Evolutionary conservation across 2,329 filamentous ascomycete genomes (phyloP), one percentile per base, ranked within the genome.

Genomic region (Emericellopsis atlantica): DNA sequence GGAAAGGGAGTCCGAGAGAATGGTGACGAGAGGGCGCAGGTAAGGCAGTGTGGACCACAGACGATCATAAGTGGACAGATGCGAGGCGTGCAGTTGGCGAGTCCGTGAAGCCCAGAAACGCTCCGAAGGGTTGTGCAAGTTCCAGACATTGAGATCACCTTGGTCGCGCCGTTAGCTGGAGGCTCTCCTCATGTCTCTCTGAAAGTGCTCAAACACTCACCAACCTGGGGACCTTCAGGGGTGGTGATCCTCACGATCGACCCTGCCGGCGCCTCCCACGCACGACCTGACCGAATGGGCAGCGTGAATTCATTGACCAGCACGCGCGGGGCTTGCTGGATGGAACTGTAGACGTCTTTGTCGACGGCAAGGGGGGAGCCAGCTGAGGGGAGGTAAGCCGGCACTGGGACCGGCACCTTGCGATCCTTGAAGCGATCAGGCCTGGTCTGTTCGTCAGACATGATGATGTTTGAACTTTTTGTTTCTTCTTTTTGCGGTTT

Each of bases 81-180:
- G 86, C 2, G 79, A 79, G 12, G 79, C 74, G 50, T 93, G 83
- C 15, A 93, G 70, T 56, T 93, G 85, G 43, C 80, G 72, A 11
- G 85, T 92, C 32, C 86, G 74, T 1, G 76, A 69, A 1, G 86
- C 85, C 86, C 85, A 93, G 65, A 93, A 86, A 34, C 78, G 71
- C 56, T 93, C 86, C 12, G 84, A 74, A 0, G 84, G 81, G 57
- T 92, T 88, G 46, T 79, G 64, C 5, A 70, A 67, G 50, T 82
- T 85, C 83, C 84, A 93, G 50, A 92, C 72, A 57, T 93, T 93
- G 15, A 92, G 64, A 51, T 92, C 86, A 41, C 84, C 83, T 61
- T 36, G 18, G 32, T 38, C 6, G 11, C 15, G 9, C 10, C 8
- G 22, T 36, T 22, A 36, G n/a, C 18, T n/a, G n/a, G n/a, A n/a